Conservation (phyloP, 176 grass and related monocot species). For the Oryza glumipatula region DNA sequence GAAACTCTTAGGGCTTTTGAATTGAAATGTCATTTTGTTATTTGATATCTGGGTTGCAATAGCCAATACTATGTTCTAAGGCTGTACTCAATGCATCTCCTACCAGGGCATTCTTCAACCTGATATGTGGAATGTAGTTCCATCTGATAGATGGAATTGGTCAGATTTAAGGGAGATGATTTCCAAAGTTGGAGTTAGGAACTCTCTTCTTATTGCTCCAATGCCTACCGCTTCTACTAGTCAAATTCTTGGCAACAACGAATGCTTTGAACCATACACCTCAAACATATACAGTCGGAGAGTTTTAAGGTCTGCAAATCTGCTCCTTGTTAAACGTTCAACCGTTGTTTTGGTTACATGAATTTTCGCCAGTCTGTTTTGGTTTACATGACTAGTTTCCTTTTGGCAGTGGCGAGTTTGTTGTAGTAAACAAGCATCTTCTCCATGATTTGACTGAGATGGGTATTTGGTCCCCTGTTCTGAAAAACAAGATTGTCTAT, state of each 20-base stretch:
- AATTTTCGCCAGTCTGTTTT: neutral
- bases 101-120: conserved; percentile 79
- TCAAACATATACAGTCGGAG: conserved; percentile 82
- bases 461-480: conserved; percentile 65
- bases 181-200: conserved; percentile 68
- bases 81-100: neutral
- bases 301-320: conserved; percentile 67
- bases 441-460: conserved; percentile 82
- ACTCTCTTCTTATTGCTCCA: conserved; percentile 91
- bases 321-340: neutral
- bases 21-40: neutral
- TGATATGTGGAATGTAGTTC: conserved; percentile 77
- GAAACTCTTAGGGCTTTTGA: neutral
- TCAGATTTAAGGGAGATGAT: conserved; percentile 56
- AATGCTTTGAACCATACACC: conserved; percentile 88
- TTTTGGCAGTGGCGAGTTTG: conserved; percentile 68
- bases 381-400: conserved; percentile 9
- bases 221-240: conserved; percentile 99
- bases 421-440: conserved; percentile 87
- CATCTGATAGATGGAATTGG: conserved; percentile 84
- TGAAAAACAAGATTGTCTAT: conserved; percentile 82
- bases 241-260: conserved; percentile 96
- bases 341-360: neutral
- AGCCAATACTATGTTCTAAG: neutral
- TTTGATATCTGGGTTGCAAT: neutral